These are phyloP conservation scores for Ilyonectria robusta DNA, from an alignment of 2,329 filamentous ascomycete species.

Conservation along the genomic window DNA sequence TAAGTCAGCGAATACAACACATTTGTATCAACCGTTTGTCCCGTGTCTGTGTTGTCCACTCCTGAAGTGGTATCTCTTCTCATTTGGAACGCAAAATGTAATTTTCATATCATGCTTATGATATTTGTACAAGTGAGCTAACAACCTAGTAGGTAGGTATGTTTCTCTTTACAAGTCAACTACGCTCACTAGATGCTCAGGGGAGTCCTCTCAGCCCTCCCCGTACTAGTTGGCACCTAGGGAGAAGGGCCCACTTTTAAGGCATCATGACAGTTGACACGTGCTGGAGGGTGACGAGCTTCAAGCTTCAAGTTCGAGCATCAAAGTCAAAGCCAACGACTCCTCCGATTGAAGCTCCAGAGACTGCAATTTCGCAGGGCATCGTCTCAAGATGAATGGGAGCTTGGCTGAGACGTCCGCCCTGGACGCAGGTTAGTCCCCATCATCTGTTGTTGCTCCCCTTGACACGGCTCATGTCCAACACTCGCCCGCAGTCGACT, in stretches of 20 bases:
- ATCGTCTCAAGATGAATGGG: slow-evolving; percentile 57
- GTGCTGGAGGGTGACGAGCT: slow-evolving; percentile 39
- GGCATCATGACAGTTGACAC: slow-evolving; percentile 48
- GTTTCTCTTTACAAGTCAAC: not conserved
- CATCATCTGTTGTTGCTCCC: slow-evolving; percentile 22
- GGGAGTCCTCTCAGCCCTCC: slow-evolving; percentile 37
- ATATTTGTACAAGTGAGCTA: not conserved
- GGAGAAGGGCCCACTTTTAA: slow-evolving; percentile 41
- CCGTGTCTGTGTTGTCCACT: not conserved
- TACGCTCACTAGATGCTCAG: slow-evolving; percentile 18
- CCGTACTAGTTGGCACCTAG: not conserved
- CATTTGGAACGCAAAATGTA: not conserved
- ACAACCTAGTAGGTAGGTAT: too few relatives aligned
- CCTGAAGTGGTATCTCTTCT: not conserved
- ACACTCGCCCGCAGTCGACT: slow-evolving; percentile 70
- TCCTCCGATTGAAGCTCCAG: slow-evolving; percentile 22
- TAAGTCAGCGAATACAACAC: slow-evolving; percentile 32
- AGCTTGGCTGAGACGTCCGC: slow-evolving; percentile 54
- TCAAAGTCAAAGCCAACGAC: slow-evolving; percentile 7
- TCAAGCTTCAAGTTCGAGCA: slow-evolving; percentile 15
- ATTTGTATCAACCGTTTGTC: slow-evolving; percentile 17
- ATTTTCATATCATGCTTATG: not conserved
- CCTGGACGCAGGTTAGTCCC: slow-evolving; percentile 60
- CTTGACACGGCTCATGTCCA: slow-evolving; percentile 40
- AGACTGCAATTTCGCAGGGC: slow-evolving; percentile 5